Conservation (phyloP, 2,329 filamentous ascomycete genomes). For the Phyllosticta ampelicida region DNA sequence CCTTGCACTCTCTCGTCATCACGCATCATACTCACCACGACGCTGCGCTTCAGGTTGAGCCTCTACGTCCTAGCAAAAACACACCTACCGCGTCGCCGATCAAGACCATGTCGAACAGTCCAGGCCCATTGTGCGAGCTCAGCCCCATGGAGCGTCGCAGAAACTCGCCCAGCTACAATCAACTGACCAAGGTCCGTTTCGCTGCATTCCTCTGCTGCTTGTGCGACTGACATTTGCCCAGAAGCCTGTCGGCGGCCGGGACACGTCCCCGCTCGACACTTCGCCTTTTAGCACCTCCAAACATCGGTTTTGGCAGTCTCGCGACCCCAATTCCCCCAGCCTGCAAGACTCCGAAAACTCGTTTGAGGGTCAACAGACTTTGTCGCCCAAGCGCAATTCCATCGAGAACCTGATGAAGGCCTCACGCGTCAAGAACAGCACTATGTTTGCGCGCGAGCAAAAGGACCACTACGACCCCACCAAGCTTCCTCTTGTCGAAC, state of each 20-base stretch:
- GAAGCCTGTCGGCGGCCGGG: slow-evolving; percentile 59
- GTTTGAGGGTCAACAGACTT: slow-evolving; percentile 49
- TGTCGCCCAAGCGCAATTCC: slow-evolving; percentile 70
- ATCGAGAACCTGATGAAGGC: slow-evolving; percentile 93
- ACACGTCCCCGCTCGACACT: slow-evolving; percentile 76
- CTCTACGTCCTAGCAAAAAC: slow-evolving; percentile 68
- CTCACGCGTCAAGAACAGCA: slow-evolving; percentile 95
- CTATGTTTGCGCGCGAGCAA: slow-evolving; percentile 86
- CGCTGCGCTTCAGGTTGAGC: slow-evolving; percentile 51
- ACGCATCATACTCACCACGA: not conserved
- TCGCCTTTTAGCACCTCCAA: slow-evolving; percentile 68
- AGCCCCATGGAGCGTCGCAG: slow-evolving; percentile 74
- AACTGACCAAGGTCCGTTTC: slow-evolving; percentile 53
- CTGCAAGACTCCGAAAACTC: slow-evolving; percentile 60
- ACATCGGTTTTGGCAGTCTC: slow-evolving; percentile 79
- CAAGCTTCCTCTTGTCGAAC: slow-evolving; percentile 65
- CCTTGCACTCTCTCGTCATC: not conserved
- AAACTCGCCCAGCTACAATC: slow-evolving; percentile 88
- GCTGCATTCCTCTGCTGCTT: slow-evolving; percentile 15
- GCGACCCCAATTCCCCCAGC: slow-evolving; percentile 52
- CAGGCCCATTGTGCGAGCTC: slow-evolving; percentile 75
- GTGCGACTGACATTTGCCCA: slow-evolving; percentile 27
- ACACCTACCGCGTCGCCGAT: slow-evolving; percentile 48
- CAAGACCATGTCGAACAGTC: slow-evolving; percentile 56
- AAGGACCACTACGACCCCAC: slow-evolving; percentile 87